phyloP scores from a whole-genome alignment of 306 rosid genomes.

The Acmispon strigosus region DNA sequence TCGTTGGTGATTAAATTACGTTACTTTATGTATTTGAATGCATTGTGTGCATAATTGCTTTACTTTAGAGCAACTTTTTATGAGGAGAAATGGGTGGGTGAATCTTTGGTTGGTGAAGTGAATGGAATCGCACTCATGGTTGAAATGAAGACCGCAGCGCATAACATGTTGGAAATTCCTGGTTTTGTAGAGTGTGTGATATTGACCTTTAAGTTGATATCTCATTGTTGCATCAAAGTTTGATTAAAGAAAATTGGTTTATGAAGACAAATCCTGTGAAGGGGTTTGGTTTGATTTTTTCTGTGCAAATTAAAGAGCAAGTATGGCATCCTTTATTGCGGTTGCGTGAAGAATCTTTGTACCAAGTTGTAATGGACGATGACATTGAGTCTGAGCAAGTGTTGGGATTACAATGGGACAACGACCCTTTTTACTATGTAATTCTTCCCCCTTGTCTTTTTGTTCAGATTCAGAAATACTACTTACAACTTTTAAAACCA shows the following conservation, averaged over 20 bases:
- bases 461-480: too few species aligned
- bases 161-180: neutral
- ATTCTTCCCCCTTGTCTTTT: neutral
- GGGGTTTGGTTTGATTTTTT: neutral
- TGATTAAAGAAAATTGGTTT: neutral
- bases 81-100: neutral
- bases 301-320: neutral
- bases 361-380: neutral
- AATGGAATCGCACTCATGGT: neutral
- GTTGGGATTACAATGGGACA: neutral
- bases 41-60: neutral
- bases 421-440: neutral
- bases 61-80: neutral
- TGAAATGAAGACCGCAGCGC: neutral
- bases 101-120: slow-evolving; percentile 2
- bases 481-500: too few species aligned
- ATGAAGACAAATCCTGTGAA: neutral
- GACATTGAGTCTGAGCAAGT: neutral
- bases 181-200: neutral
- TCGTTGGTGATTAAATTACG: too few species aligned
- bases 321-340: neutral
- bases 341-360: neutral
- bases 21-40: neutral
- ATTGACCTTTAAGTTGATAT: too few species aligned
- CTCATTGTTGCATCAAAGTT: neutral